Percentiles rank a stretch among this genome's conserved stretches.
Evolutionary conservation across 179 eudicot genomes (phyloP).

Genomic region (Dionaea muscipula): DNA sequence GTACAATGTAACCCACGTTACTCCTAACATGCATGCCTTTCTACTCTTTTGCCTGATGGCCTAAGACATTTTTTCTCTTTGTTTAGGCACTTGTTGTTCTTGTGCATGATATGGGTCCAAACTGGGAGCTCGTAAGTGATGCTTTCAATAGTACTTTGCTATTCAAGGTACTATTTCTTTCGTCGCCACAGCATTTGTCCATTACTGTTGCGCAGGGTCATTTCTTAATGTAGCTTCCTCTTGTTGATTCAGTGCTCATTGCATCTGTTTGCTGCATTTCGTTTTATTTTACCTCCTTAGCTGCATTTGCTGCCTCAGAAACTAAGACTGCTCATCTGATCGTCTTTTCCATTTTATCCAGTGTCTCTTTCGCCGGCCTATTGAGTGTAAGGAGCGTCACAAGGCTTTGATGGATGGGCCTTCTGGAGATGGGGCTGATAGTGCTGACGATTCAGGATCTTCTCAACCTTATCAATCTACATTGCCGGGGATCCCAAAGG

Average conservation of each 20-base stretch:
- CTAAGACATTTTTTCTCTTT: background rate
- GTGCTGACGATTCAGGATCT: conserved; percentile 96
- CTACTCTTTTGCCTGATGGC: background rate
- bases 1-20: conserved; percentile 19
- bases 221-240: background rate
- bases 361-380: conserved; percentile 72
- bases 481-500: conserved; percentile 97
- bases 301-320: conserved; percentile 4
- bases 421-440: conserved; percentile 81
- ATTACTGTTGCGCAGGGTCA: background rate
- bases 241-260: background rate
- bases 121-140: conserved; percentile 96
- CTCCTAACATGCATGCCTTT: background rate
- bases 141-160: conserved; percentile 73
- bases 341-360: conserved; percentile 20
- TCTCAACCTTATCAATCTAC: conserved; percentile 91
- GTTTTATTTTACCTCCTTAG: background rate
- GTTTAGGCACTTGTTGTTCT: conserved; percentile 91
- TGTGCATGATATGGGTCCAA: conserved; percentile 96
- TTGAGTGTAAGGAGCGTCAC: conserved; percentile 89
- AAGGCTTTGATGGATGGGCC: conserved; percentile 52
- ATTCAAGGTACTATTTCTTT: conserved; percentile 53
- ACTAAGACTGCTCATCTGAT: conserved; percentile 6
- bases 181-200: background rate
- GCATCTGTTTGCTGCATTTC: background rate